Evolutionary conservation across 2,329 filamentous ascomycete genomes (phyloP), one percentile per base, ranked within the genome.

Genomic region (Thelonectria olida): DNA sequence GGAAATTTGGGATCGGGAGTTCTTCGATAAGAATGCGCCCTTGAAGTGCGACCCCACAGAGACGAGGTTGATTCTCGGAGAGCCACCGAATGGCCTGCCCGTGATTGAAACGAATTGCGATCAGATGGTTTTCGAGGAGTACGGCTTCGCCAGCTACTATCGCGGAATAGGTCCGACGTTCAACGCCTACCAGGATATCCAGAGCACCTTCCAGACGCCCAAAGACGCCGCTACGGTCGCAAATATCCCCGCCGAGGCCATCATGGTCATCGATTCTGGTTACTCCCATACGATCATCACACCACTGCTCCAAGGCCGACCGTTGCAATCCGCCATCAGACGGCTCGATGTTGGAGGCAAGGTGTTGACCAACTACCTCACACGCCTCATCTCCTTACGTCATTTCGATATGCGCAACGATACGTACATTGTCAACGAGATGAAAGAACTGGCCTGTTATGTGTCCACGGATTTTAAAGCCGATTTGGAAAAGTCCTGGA

Each of bases 401-500:
- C 93, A 97, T 73, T 97, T 96, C 77, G 95, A 97, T 75, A 94
- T 99, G 88, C 89, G 96, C 64, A 94, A 97, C 75, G 96, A 99
- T 71, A 90, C 92, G 1, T 90, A 96, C 75, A 90, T 98, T 51
- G 93, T 97, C 74, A 97, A 97, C 72, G 92, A 97, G 76, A 94
- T 98, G 77, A 99, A 99, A 74, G 96, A 99, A 75, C 85, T 90
- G 5, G 89, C 91, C 1, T 97, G 92, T 74, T 98, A 91, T 70
- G 89, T 97, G 10, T 91, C 91, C 2, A 80, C 86, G 1, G 88
- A 96, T 72, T 97, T 98, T 76, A 81, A 83, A 23, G 73, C 76
- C 7, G 92, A 97, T 68, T 85, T 99, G 34, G 94, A 98, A 64
- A 85, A 84, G 65, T 90, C 89, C 0, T 97, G 93, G 93, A 96